Base-by-base conservation (phyloP, 2,329 filamentous ascomycete genomes). In the Pseudogymnoascus sp. region DNA sequence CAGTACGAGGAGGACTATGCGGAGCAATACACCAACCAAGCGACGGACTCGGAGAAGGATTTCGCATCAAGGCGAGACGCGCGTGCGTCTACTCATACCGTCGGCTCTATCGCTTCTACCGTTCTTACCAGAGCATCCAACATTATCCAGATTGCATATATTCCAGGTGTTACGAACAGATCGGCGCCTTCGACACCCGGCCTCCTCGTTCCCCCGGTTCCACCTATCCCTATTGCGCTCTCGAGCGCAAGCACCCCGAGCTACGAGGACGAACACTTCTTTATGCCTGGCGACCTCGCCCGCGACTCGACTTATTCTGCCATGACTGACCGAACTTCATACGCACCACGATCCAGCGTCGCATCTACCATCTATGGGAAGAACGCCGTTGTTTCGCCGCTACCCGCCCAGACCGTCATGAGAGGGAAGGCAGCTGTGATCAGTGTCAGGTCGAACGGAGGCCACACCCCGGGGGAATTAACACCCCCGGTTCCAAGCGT, bases 91-190 rank as follows among this genome's bases (percentile, higher is more conserved):
- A 90, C 90, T 50, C 87, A 95, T 73, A 90, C 90, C n/a, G 88
- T 93, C 62, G 84, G 89, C 71, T 98, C 93, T 11, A 91, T 99
- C 73, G 95, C 95, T 14, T 97, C 93, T 8, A 98, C 93, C 26
- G 92, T 98, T 64, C 84, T 97, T 65, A 98, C 95, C 16, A 88
- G 95, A 66, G 95, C 95, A 59, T 98, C 95, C 72, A 99, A 99
- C 79, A 93, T 99, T 74, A 99, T 99, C 71, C 95, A 98, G 78
- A 99, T 99, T 76, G 95, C 95, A 63, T 99, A 98, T 76, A 98
- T 99, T 68, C 95, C 95, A 12, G 95, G 95, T 65, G 93, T 98
- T 71, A 97, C 91, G 65, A 97, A 97, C 78, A 86, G 93, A 68
- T 92, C 93, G 11, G 87, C 88, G 6, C 89, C 90, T 4, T 88